These are phyloP conservation scores for Podila verticillata DNA, from an alignment of 192 early-diverging fungal genomes.

Conservation along the genomic window DNA sequence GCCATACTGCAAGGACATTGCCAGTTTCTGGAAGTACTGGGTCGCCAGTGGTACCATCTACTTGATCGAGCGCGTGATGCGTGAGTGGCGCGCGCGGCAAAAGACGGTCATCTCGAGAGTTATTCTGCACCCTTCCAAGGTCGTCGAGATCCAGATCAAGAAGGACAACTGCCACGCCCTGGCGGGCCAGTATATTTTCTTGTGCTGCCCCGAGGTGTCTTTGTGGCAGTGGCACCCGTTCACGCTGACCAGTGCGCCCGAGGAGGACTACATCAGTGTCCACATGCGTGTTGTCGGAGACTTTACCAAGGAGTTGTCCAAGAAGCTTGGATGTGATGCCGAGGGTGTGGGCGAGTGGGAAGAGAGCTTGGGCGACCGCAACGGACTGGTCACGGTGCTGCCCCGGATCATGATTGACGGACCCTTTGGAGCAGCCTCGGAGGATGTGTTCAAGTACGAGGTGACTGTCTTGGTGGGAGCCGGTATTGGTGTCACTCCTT, in stretches of 20 bases:
- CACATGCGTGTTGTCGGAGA: constrained; percentile 83
- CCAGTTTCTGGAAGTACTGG: constrained; percentile 70
- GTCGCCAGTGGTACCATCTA: constrained; percentile 66
- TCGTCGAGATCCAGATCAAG: constrained; percentile 77
- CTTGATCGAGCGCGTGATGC: constrained; percentile 68
- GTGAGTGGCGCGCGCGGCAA: constrained; percentile 65
- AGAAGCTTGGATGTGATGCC: constrained; percentile 73
- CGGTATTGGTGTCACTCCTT: constrained; percentile 87
- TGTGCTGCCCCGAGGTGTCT: constrained; percentile 78
- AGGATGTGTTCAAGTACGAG: constrained; percentile 83
- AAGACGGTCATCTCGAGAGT: constrained; percentile 72
- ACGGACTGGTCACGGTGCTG: constrained; percentile 49
- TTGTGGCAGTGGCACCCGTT: constrained; percentile 83
- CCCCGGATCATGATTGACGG: constrained; percentile 75
- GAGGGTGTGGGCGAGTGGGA: constrained; percentile 44
- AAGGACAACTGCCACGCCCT: constrained; percentile 58
- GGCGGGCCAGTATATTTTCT: constrained; percentile 81
- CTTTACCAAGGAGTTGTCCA: constrained; percentile 72
- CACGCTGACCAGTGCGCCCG: constrained; percentile 78
- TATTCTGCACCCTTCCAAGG: constrained; percentile 77
- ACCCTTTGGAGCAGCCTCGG: constrained; percentile 74
- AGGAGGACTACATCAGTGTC: constrained; percentile 79
- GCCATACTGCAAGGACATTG: constrained; percentile 56
- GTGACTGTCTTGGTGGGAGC: constrained; percentile 75
- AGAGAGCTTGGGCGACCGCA: constrained; percentile 47